Conservation (phyloP, 176 grass and related monocot species). For the Secale cereale region DNA sequence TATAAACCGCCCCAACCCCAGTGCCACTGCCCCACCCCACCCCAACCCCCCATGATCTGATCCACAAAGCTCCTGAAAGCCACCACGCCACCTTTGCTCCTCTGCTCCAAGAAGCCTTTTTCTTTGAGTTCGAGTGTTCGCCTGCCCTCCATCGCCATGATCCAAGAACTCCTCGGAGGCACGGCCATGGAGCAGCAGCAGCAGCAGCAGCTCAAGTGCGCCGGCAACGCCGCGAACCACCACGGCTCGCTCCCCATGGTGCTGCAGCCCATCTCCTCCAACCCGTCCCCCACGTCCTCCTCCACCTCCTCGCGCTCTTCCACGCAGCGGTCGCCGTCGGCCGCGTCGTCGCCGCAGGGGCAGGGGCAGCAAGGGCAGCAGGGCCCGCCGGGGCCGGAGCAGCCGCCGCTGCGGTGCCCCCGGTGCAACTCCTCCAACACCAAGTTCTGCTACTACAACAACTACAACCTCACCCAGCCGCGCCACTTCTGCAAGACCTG, state of each 20-base stretch:
- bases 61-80: slow-evolving; percentile 51
- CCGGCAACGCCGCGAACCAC: not conserved
- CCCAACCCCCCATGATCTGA: slow-evolving; percentile 14
- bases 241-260: slow-evolving; percentile 23
- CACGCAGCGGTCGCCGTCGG: slow-evolving; percentile 28
- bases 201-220: slow-evolving; percentile 47
- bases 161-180: slow-evolving; percentile 66
- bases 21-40: slow-evolving; percentile 11
- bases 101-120: slow-evolving; percentile 43
- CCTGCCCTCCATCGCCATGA: slow-evolving; percentile 36
- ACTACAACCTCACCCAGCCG: slow-evolving; percentile 74
- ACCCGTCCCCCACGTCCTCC: slow-evolving; percentile 46
- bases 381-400: slow-evolving; percentile 8
- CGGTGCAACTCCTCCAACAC: slow-evolving; percentile 77
- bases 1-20: slow-evolving; percentile 39
- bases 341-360: slow-evolving; percentile 34
- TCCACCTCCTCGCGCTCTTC: slow-evolving; percentile 42
- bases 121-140: slow-evolving; percentile 3
- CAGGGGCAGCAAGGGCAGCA: not conserved
- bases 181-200: slow-evolving; percentile 54
- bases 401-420: slow-evolving; percentile 55
- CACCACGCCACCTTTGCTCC: slow-evolving; percentile 26
- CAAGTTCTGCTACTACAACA: slow-evolving; percentile 96
- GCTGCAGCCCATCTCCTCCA: slow-evolving; percentile 38
- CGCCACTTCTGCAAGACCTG: slow-evolving; percentile 91